Evolutionary conservation across 2,329 filamentous ascomycete species (phyloP), one percentile per base, ranked within the genome.

Genomic region (Leptographium flavum): DNA sequence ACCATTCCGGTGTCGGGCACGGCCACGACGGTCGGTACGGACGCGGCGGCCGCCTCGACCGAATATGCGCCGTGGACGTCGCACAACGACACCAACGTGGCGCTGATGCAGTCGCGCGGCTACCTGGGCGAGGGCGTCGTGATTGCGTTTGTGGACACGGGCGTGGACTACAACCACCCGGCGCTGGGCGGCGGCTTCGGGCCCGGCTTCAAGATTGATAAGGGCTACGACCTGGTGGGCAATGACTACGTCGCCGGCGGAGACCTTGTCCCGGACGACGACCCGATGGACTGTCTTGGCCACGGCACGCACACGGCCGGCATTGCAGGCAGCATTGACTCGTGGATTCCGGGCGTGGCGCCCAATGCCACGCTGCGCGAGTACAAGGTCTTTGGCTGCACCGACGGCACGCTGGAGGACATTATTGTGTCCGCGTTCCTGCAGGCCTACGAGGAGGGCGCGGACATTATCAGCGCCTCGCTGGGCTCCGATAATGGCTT

Each of bases 261-360:
- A 49, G 59, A 54, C 1, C 65, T 66, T 9, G 48, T 59, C 0
- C 70, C 71, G 1, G 70, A 70, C 50, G 39, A 58, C 2, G 25
- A 33, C 19, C 69, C 75, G 49, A 76, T 75, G 3, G 27, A 25
- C 25, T 75, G 39, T 38, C 35, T 36, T 15, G 76, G 76, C 3
- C 76, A 81, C 57, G 76, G 77, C 27, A 76, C 72, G 1, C 75
- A 78, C 56, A 73, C 78, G 22, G 67, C 75, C 2, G 78, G 79
- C 28, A 79, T 76, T 49, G 69, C 82, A 38, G 77, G 74, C 2
- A 76, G 75, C 1, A 71, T 77, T 55, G 56, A 76, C 50, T 67
- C 76, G 54, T 69, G 69, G n/a, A 73, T 77, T 53, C 71, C 69
- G 15, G 76, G 76, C 15, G 73, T 68, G 10, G 75, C 74, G 0